A percentile compares a stretch with the other conserved stretches of the same genome.
Conservation (phyloP, 2,329 filamentous ascomycete species). For the Microdochium paspali region DNA sequence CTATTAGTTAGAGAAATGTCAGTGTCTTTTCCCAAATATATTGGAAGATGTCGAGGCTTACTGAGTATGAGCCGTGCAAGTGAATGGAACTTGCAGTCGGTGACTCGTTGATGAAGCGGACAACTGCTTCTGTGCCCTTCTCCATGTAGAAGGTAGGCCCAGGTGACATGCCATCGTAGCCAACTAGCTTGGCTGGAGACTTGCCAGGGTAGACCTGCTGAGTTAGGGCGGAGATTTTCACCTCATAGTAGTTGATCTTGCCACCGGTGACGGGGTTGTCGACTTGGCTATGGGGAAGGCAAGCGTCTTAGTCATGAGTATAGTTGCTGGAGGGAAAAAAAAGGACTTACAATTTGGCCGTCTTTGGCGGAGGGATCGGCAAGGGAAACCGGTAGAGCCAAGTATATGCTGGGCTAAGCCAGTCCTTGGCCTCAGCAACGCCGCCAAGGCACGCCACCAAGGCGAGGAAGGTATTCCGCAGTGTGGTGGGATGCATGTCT, state of each 20-base stretch:
- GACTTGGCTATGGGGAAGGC: conserved; percentile 7
- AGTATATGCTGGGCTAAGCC: conserved; percentile 1
- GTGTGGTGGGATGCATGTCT: too few relatives aligned
- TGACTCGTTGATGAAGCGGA: conserved; percentile 42
- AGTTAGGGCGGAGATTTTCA: conserved; percentile 21
- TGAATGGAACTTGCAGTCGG: conserved; percentile 35
- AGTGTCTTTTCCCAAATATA: too few relatives aligned
- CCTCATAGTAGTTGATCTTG: conserved; percentile 24
- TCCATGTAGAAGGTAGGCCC: conserved; percentile 42
- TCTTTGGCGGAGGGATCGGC: conserved; percentile 1
- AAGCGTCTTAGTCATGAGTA: too few relatives aligned
- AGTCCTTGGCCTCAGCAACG: conserved; percentile 1
- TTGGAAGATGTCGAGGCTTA: conserved; percentile 28
- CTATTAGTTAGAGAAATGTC: too few relatives aligned
- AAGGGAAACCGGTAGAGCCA: conserved; percentile 3
- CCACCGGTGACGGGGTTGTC: conserved; percentile 24
- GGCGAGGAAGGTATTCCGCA: not conserved
- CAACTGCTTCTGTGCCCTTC: conserved; percentile 38
- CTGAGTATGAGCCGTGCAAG: conserved; percentile 42
- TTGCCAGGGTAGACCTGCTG: conserved; percentile 27
- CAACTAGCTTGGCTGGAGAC: conserved; percentile 19
- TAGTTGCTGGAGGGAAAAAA: too few relatives aligned
- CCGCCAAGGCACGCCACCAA: not conserved
- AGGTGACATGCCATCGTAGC: conserved; percentile 45
- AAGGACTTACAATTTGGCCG: not conserved